Evolutionary conservation across 2,329 filamentous ascomycete genomes (phyloP).

Genomic region (Xylaria arbuscula): DNA sequence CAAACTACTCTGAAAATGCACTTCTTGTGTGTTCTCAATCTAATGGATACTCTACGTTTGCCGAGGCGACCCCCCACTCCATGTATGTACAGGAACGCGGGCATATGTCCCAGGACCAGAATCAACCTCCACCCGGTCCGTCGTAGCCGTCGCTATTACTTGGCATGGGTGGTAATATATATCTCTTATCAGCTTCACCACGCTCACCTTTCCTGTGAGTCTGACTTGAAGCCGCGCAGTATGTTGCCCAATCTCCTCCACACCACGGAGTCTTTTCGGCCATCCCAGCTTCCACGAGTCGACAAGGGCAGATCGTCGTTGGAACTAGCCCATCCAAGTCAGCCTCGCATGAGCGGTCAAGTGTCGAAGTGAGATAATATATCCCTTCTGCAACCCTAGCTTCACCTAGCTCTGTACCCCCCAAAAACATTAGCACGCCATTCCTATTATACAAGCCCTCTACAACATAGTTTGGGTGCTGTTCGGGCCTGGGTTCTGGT

Average conservation of each 20-base stretch:
- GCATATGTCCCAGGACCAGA: slow-evolving; percentile 29
- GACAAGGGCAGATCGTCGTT: slow-evolving; percentile 34
- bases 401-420: slow-evolving; percentile 20
- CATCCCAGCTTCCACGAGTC: slow-evolving; percentile 28
- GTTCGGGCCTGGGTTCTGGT: slow-evolving; percentile 20
- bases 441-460: slow-evolving; percentile 13
- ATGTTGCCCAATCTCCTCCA: slow-evolving; percentile 43
- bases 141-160: slow-evolving; percentile 36
- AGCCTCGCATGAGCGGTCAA: slow-evolving; percentile 30
- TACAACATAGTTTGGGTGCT: slow-evolving; percentile 20
- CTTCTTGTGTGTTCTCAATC: slow-evolving; percentile 13
- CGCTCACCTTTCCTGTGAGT: slow-evolving; percentile 21
- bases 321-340: slow-evolving; percentile 33
- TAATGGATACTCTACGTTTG: slow-evolving; percentile 31
- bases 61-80: slow-evolving; percentile 34
- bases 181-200: slow-evolving; percentile 36
- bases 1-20: slow-evolving; percentile 11
- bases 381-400: slow-evolving; percentile 23
- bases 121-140: slow-evolving; percentile 38
- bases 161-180: slow-evolving; percentile 39
- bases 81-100: slow-evolving; percentile 24
- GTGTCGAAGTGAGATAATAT: slow-evolving; percentile 23
- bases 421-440: slow-evolving; percentile 20
- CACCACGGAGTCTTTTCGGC: slow-evolving; percentile 44
- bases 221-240: slow-evolving; percentile 24